Evolutionary conservation across 495 filamentous ascomycete species (phyloP), one percentile per base, ranked within the genome.

Genomic region (Astrocystis sublimbata): DNA sequence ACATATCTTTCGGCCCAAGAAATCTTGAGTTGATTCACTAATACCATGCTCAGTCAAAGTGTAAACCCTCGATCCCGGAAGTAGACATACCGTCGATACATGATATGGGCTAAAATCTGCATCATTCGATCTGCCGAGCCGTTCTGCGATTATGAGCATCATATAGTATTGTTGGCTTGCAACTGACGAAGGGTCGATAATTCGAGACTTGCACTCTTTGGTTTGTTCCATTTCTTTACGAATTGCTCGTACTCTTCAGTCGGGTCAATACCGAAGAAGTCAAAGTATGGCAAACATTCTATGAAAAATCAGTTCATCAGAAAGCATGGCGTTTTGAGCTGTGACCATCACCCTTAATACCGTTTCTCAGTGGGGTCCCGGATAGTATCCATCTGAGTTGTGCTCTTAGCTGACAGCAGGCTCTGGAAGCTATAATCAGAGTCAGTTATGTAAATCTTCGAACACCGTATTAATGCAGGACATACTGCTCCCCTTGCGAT

Each of bases 251-350:
- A 88, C 17, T 81, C 76, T 33, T 79, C 31, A 17, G 76, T 69
- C 68, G 88, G 57, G 2, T 78, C 75, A 10, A 85, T 81, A 0
- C 70, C 66, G 0, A 91, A 72, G 64, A 89, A 89, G 30, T 80
- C 42, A 33, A 69, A 51, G 24, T 69, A 69, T 19, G 66, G 63
- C 30, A 47, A 8, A 19, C 52, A 36, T 35, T 62, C 45, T 55
- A 58, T 33, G 17, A 62, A 45, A 40, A 24, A 17, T 59, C 5
- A 59, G 43, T 26, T 6, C 0, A 59, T n/a, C n/a, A 49, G 6
- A 23, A 49, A n/a, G 28, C n/a, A 1, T n/a, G 2, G 2, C 30
- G 24, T 43, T 13, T 2, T 5, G 17, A 35, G 26, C 26, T 12
- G 13, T 43, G 9, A 3, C 1, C 60, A 45, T 54, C 65, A 64